Percentiles rank a stretch among this genome's conserved stretches.
phyloP scores from a whole-genome alignment of 106 monocot genomes.

The Dendrobium officinale region DNA sequence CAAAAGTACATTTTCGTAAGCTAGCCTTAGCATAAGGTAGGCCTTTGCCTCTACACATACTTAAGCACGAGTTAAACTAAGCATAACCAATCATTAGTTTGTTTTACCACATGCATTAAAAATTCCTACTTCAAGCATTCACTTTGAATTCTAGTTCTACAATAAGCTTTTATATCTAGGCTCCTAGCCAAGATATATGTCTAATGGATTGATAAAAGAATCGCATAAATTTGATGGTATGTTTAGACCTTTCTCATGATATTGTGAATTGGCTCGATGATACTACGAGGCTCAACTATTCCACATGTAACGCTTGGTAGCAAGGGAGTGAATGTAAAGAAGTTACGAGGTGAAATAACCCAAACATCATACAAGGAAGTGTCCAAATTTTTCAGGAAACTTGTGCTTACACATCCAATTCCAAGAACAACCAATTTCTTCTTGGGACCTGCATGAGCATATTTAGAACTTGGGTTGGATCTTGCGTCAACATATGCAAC shows the following conservation, averaged over 20 bases:
- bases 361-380: conserved; percentile 66
- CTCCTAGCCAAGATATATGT: neutral
- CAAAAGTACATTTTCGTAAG: too few species aligned
- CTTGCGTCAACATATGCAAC: conserved; percentile 62
- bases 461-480: conserved; percentile 15
- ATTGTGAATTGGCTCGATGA: conserved; percentile 71
- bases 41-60: too few species aligned
- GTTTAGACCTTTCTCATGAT: conserved; percentile 55
- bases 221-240: neutral
- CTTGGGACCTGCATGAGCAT: conserved; percentile 24
- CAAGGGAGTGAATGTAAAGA: conserved; percentile 84
- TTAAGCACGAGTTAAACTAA: too few species aligned
- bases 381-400: conserved; percentile 64
- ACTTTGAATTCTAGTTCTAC: neutral
- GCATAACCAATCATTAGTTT: neutral
- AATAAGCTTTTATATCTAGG: neutral
- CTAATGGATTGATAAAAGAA: neutral
- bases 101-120: neutral
- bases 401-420: conserved; percentile 84
- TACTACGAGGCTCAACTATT: conserved; percentile 77
- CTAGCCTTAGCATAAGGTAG: too few species aligned
- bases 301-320: conserved; percentile 92
- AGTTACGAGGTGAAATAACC: conserved; percentile 81
- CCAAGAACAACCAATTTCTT: conserved; percentile 80
- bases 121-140: neutral